A percentile compares a stretch with the other conserved stretches of the same genome.
Evolutionary conservation across 2,329 filamentous ascomycete species (phyloP).

Genomic region (Fusarium hainanense): DNA sequence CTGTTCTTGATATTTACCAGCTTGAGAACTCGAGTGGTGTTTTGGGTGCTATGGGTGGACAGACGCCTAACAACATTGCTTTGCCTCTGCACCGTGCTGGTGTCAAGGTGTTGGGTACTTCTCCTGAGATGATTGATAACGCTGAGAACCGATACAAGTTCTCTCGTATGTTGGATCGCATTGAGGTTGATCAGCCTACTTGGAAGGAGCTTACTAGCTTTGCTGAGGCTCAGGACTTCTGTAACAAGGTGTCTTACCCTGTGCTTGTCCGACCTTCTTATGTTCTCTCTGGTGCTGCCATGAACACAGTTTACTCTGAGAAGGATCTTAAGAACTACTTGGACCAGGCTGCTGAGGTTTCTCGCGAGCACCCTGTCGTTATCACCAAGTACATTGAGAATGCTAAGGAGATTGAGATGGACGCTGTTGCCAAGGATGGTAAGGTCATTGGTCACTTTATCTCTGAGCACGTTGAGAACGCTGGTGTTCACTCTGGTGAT

Average conservation of each 20-base stretch:
- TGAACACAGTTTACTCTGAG: constrained; percentile 99
- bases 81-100: constrained; percentile 88
- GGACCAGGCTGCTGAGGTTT: constrained; percentile 91
- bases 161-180: constrained; percentile 95
- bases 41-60: constrained; percentile 94
- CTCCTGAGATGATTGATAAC: constrained; percentile 97
- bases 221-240: constrained; percentile 88
- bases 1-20: constrained; percentile 92
- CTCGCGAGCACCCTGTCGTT: constrained; percentile 93
- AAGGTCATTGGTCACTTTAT: constrained; percentile 95
- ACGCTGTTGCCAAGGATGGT: constrained; percentile 92
- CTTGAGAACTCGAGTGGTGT: constrained; percentile 86
- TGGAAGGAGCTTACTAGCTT: constrained; percentile 99
- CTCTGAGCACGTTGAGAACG: constrained; percentile 98
- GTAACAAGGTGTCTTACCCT: constrained; percentile 88
- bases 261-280: constrained; percentile 96
- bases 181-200: constrained; percentile 93
- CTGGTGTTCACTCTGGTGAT: constrained; percentile 97
- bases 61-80: constrained; percentile 98
- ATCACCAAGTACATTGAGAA: constrained; percentile 99
- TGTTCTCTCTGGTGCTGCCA: constrained; percentile 94
- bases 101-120: constrained; percentile 93
- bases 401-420: constrained; percentile 99
- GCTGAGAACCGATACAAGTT: constrained; percentile 99
- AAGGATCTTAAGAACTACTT: constrained; percentile 91